These are phyloP conservation scores for Phlyctochytrium bullatum DNA, from an alignment of 192 early-diverging fungal species.

Conservation along the genomic window DNA sequence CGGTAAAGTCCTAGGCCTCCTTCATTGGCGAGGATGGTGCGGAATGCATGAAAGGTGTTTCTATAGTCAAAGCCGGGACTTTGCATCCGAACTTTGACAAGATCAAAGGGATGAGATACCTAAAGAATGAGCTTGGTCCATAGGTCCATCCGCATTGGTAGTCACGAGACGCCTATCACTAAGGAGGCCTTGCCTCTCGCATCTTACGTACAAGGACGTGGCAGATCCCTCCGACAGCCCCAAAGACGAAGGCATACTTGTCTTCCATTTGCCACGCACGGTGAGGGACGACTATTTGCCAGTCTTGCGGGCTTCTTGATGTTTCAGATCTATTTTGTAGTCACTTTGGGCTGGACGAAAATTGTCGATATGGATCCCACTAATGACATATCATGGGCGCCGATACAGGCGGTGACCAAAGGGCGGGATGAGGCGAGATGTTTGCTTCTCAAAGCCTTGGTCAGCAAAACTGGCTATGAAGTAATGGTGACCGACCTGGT, in stretches of 20 bases:
- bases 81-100: slow-evolving; percentile 91
- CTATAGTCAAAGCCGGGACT: slow-evolving; percentile 68
- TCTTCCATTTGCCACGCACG: neutral
- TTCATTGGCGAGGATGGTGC: slow-evolving; percentile 73
- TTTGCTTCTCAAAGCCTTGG: neutral
- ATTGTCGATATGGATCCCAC: too few species aligned
- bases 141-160: too few species aligned
- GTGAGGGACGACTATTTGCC: neutral
- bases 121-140: slow-evolving; percentile 6
- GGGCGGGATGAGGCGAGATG: neutral
- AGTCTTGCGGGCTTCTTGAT: too few species aligned
- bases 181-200: neutral
- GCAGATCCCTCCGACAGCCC: slow-evolving; percentile 23
- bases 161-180: too few species aligned
- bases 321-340: too few species aligned
- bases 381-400: neutral
- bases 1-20: slow-evolving; percentile 90
- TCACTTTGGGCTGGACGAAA: too few species aligned
- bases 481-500: neutral
- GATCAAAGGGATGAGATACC: slow-evolving; percentile 76
- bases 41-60: slow-evolving; percentile 70
- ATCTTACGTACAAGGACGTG: slow-evolving; percentile 19
- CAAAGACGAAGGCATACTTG: slow-evolving; percentile 15
- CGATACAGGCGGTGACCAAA: neutral
- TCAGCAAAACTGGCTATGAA: neutral